These are phyloP conservation scores for Cercospora sp. DNA, from an alignment of 2,329 filamentous ascomycete genomes.

Conservation along the genomic window DNA sequence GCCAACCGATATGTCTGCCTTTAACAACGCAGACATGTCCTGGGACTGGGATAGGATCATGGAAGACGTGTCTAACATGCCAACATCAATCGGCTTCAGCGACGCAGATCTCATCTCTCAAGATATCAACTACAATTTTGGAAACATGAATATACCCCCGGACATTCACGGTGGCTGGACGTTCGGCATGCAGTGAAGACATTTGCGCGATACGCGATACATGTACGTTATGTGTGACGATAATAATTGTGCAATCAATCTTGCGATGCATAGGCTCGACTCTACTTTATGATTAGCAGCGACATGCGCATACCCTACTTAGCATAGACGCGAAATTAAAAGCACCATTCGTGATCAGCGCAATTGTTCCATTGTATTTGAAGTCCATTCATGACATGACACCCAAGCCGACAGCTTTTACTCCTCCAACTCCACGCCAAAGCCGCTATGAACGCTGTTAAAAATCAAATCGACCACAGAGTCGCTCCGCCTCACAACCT, in stretches of 20 bases:
- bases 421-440: background rate
- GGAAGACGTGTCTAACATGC: slow-evolving; percentile 25
- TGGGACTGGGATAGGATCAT: slow-evolving; percentile 35
- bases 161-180: background rate
- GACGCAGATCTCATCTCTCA: background rate
- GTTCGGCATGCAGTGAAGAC: background rate
- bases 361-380: background rate
- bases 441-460: background rate
- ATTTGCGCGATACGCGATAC: background rate
- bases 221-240: background rate
- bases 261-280: background rate
- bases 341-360: too few species aligned
- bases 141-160: background rate
- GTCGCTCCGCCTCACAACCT: background rate
- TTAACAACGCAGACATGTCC: slow-evolving; percentile 17
- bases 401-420: background rate
- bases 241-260: background rate
- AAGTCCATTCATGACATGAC: background rate
- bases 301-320: background rate
- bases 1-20: background rate
- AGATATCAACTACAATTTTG: background rate
- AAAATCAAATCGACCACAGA: background rate
- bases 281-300: background rate
- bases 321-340: background rate
- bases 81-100: background rate